Conservation (phyloP, 495 filamentous ascomycete species). For the Lophiotrema nucula region DNA sequence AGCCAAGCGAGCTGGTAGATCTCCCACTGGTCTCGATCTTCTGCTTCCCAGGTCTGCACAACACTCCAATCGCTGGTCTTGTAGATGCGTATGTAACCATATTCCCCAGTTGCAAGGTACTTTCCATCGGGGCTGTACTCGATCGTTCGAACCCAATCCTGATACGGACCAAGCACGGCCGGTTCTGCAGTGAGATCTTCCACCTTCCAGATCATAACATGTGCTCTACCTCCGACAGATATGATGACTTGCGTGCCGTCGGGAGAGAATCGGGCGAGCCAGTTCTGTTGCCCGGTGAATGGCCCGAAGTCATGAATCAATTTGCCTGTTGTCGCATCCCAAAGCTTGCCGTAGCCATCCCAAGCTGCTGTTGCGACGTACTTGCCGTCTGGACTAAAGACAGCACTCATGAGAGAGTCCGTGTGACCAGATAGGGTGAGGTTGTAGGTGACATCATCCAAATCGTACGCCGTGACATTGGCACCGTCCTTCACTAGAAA, state of each 20-base stretch:
- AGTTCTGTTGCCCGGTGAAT: neutral
- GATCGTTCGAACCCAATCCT: neutral
- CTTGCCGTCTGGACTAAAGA: conserved; percentile 4
- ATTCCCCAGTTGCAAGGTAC: neutral
- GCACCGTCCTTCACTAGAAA: neutral
- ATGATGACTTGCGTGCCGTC: neutral
- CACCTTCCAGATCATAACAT: neutral
- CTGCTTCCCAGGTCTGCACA: conserved; percentile 4
- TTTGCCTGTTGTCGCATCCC: neutral
- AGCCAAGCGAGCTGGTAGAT: neutral
- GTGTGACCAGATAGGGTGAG: neutral
- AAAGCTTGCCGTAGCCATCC: conserved; percentile 6
- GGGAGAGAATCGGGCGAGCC: conserved; percentile 6
- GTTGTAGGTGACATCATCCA: neutral
- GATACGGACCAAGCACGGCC: neutral
- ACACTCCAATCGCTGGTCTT: neutral
- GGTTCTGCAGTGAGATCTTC: neutral
- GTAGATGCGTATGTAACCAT: neutral
- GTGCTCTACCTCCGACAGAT: neutral
- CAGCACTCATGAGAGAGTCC: neutral
- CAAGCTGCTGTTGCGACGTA: conserved; percentile 1
- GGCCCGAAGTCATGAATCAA: neutral
- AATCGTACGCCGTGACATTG: neutral
- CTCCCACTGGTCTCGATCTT: neutral
- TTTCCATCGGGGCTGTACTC: conserved; percentile 1